Conservation (phyloP, 1,284 basidiomycete genomes). For the Fomitopsis pinicola region DNA sequence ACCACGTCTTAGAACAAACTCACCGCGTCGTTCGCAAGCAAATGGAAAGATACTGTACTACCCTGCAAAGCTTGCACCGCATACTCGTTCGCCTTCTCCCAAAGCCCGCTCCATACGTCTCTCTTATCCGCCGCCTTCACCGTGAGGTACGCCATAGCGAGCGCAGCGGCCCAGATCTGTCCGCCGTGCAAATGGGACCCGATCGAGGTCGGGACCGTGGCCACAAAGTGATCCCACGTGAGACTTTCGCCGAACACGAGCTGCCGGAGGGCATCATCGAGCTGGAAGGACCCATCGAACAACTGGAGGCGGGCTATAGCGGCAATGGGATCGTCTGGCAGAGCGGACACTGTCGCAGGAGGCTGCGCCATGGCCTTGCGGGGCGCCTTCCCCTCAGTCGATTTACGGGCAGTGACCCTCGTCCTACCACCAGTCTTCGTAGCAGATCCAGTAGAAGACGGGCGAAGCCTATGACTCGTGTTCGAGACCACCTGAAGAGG, state of each 20-base stretch:
- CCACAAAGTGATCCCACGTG: neutral
- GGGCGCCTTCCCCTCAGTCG: neutral
- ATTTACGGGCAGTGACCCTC: neutral
- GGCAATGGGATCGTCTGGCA: slow-evolving; percentile 20
- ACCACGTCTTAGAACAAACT: neutral
- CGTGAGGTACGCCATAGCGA: slow-evolving; percentile 37
- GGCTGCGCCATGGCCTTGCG: neutral
- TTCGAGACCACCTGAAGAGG: neutral
- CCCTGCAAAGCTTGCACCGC: slow-evolving; percentile 8
- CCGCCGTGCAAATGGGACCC: slow-evolving; percentile 19
- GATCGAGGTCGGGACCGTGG: neutral
- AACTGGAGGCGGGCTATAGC: slow-evolving; percentile 36
- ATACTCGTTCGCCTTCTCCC: slow-evolving; percentile 34
- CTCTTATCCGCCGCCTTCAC: slow-evolving; percentile 26
- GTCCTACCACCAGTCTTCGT: neutral
- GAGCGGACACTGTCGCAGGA: neutral
- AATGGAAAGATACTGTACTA: neutral
- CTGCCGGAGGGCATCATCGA: slow-evolving; percentile 22
- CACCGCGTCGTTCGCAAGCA: neutral
- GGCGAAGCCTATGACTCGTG: neutral
- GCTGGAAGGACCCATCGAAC: slow-evolving; percentile 44
- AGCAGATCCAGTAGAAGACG: neutral
- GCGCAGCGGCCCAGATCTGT: slow-evolving; percentile 37
- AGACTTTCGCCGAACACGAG: slow-evolving; percentile 25
- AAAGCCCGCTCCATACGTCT: slow-evolving; percentile 33